Conservation (phyloP, 371 early-diverging fungal species). For the Apophysomyces elegans region DNA sequence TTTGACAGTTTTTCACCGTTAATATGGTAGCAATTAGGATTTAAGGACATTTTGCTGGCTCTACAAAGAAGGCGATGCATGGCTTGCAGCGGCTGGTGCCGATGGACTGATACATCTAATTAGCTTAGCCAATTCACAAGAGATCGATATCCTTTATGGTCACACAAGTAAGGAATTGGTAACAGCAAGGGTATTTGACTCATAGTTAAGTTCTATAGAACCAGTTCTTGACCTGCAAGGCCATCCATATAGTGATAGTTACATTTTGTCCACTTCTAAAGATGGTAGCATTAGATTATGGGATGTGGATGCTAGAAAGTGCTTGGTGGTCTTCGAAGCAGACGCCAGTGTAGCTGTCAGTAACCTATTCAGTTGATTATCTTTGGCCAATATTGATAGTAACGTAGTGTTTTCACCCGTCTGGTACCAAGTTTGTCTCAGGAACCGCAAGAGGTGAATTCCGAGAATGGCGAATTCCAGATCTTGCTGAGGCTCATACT, state of each 20-base stretch:
- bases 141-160: constrained; percentile 62
- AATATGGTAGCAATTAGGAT: constrained; percentile 34
- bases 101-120: constrained; percentile 67
- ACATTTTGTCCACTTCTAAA: constrained; percentile 78
- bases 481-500: constrained; percentile 13
- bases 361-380: background rate
- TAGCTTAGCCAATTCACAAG: constrained; percentile 76
- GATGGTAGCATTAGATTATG: constrained; percentile 90
- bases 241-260: constrained; percentile 67
- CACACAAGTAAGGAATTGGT: constrained; percentile 61
- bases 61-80: constrained; percentile 66
- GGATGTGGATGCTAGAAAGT: constrained; percentile 75
- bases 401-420: constrained; percentile 63
- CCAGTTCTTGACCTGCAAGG: constrained; percentile 70
- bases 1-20: background rate
- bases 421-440: constrained; percentile 60
- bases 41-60: constrained; percentile 76
- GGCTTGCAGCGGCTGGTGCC: constrained; percentile 71
- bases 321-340: constrained; percentile 65
- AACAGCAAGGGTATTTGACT: background rate
- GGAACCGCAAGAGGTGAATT: constrained; percentile 62
- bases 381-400: background rate
- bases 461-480: constrained; percentile 63
- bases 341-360: constrained; percentile 69
- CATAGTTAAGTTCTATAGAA: constrained; percentile 33